Base-by-base conservation (phyloP, 2,329 filamentous ascomycete species). In the Fusarium haematococcum region DNA sequence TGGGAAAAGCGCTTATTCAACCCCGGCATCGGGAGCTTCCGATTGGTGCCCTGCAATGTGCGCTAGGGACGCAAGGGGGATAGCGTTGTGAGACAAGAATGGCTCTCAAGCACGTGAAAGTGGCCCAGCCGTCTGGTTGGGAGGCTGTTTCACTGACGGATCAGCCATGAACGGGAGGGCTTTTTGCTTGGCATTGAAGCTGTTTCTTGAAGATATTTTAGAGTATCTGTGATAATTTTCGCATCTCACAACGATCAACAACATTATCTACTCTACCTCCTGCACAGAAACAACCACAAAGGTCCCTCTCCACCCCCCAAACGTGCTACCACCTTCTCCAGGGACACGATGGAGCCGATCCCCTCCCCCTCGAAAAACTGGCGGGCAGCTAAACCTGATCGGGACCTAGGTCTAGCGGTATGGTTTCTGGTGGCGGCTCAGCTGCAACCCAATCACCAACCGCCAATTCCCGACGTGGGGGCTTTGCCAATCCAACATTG, bases 81-180 rank as follows among this genome's bases (percentile, higher is more conserved):
- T 71, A 58, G 52, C 52, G 30, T 16, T 9, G 33, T n/a, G 30
- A 50, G 45, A 32, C 37, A 62, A 61, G 14, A 60, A 64, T 48
- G 58, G 30, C 61, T 65, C 65, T 71, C 37, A 63, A 69, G 72
- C 76, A 78, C 71, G 76, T 78, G 76, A 78, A 78, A 73, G 52
- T 75, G 76, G 76, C 76, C 76, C 73, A 75, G 45, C 62, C 60
- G 65, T 68, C 66, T 77, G 73, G 76, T 75, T 73, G 68, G 76
- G 62, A 75, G 65, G 25, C 32, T 63, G 41, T 54, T 43, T 60
- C 62, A 43, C 27, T 45, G 27, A 30, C 6, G 45, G 14, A 52
- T 45, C 7, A 35, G 58, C 62, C 56, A 58, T 45, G 65, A 11
- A 41, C n/a, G 48, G 45, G 5, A 18, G 10, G 23, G 5, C 1